A percentile compares a stretch with the other conserved stretches of the same genome.
These are phyloP conservation scores for Paraglomus occultum DNA, from an alignment of 192 early-diverging fungal genomes.

Conservation along the genomic window DNA sequence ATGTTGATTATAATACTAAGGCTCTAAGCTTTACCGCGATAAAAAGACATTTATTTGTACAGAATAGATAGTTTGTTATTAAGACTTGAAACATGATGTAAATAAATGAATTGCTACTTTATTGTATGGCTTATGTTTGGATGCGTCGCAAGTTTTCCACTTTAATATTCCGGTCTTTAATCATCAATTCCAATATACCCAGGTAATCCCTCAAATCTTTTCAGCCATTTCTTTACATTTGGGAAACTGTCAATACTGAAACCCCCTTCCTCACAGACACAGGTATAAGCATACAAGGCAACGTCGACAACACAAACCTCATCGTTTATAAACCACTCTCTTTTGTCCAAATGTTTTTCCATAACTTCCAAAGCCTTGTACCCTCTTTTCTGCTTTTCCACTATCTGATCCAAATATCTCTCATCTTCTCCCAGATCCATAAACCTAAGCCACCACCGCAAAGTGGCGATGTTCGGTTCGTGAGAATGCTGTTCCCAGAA, in stretches of 20 bases:
- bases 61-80: no score
- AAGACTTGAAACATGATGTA: no score
- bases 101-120: no score
- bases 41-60: no score
- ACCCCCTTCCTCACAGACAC: slow-evolving; percentile 21
- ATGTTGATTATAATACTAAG: neutral
- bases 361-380: slow-evolving; percentile 25
- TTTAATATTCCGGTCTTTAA: neutral
- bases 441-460: slow-evolving; percentile 22
- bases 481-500: slow-evolving; percentile 28
- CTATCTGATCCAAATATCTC: slow-evolving; percentile 22
- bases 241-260: slow-evolving; percentile 25
- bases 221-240: slow-evolving; percentile 16
- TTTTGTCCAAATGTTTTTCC: slow-evolving; percentile 22
- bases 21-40: neutral
- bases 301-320: slow-evolving; percentile 16
- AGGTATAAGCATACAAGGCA: slow-evolving; percentile 20
- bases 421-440: slow-evolving; percentile 11
- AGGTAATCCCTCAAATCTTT: slow-evolving; percentile 20
- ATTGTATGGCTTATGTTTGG: no score
- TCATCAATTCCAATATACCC: slow-evolving; percentile 23
- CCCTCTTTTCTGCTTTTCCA: slow-evolving; percentile 8
- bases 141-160: no score
- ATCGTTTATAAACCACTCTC: slow-evolving; percentile 16
- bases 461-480: slow-evolving; percentile 2